Conservation (phyloP, 768 basidiomycete species). For the Boletus patriciae region DNA sequence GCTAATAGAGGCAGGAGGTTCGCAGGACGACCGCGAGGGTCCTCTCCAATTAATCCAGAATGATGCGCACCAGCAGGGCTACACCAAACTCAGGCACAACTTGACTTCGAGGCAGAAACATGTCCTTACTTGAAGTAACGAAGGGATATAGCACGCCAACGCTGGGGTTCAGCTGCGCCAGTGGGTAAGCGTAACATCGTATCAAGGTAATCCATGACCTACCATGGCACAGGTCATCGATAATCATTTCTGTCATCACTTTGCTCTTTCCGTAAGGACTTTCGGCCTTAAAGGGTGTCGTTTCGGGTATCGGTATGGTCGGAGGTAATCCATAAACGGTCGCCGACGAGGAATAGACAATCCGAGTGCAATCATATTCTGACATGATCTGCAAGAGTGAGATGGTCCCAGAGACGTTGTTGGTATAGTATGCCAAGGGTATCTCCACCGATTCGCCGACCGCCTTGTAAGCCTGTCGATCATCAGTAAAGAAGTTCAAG, state of each 20-base stretch:
- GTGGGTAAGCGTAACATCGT: conserved; percentile 3
- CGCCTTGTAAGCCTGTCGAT: conserved; percentile 85
- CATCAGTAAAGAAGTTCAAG: neutral
- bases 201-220: conserved; percentile 25
- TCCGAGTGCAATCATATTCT: conserved; percentile 76
- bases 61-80: conserved; percentile 99
- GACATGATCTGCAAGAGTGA: conserved; percentile 84
- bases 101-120: neutral
- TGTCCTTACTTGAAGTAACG: conserved; percentile 90
- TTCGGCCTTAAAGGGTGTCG: conserved; percentile 81
- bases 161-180: conserved; percentile 58
- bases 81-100: conserved; percentile 6
- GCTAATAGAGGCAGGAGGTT: conserved; percentile 93
- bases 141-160: conserved; percentile 82
- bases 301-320: conserved; percentile 90
- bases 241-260: conserved; percentile 86
- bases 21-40: conserved; percentile 92
- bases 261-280: conserved; percentile 98
- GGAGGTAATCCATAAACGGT: conserved; percentile 97
- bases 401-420: conserved; percentile 90
- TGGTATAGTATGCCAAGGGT: conserved; percentile 89
- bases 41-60: conserved; percentile 92
- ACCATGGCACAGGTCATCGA: conserved; percentile 86
- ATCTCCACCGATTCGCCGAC: conserved; percentile 96
- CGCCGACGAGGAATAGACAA: conserved; percentile 98